Base-by-base conservation (phyloP, 257 asterid genomes). In the Thymus mandschuricus region DNA sequence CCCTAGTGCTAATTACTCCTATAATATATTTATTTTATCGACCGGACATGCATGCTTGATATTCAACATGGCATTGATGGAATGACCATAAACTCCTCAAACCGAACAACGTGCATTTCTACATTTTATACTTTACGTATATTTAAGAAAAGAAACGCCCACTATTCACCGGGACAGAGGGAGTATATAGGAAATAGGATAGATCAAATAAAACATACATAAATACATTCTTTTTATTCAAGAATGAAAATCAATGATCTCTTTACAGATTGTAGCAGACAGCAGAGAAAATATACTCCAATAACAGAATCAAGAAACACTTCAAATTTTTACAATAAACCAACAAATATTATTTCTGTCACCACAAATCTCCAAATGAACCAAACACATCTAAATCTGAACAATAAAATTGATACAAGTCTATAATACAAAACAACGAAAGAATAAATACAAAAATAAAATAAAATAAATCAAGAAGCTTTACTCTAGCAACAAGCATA, bases 371-470 rank as follows among this genome's bases (percentile, higher is more conserved):
- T 30, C 8, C 27, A 57, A 21, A 55, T 28, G 35, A 41, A 58
- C 30, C 12, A 60, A 4, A 27, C 34, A 66, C 44, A 57, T 33
- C 78, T 72, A 66, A 51, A 66, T 46, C 56, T 34, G 38, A 54
- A 51, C 56, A 56, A 15, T 34, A 60, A 55, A 40, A 29, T 44
- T 46, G 58, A 21, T 21, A 21, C 21, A 21, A 21, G 66, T 75
- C 64, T 55, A 63, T 46, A 68, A 35, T 62, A 54, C 5, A 50
- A 31, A 8, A 1, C 2, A 12, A 33, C 6, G 1, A 11, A 33
- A 21, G 10, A 30, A 57, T 1, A n/a, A 74, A 71, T 21, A 63
- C 49, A 45, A 71, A 73, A 33, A 71, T 11, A 71, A 13, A 34
- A 1, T 34, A 45, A 40, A 34, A 50, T 49, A 70, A 21, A 67